These are phyloP conservation scores for Chamaenerion angustifolium DNA, from an alignment of 345 rosid species.

Conservation along the genomic window DNA sequence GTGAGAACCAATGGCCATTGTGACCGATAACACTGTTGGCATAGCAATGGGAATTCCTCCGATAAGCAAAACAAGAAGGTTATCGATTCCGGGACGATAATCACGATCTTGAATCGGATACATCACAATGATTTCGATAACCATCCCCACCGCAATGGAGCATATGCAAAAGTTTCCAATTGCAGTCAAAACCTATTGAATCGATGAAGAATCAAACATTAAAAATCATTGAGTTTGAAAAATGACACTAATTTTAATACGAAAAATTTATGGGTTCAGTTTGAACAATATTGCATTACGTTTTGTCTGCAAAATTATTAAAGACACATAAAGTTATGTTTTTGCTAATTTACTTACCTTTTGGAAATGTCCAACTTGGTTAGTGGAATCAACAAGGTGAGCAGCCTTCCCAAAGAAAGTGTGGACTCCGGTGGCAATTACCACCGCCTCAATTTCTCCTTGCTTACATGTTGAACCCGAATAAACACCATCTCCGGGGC, in stretches of 20 bases:
- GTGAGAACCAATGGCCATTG: constrained; percentile 98
- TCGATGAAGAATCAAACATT: background rate
- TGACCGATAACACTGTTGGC: constrained; percentile 97
- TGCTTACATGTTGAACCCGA: constrained; percentile 98
- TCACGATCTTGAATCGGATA: constrained; percentile 86
- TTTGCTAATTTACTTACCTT: constrained; percentile 23
- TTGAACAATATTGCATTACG: no score
- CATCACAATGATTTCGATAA: constrained; percentile 87
- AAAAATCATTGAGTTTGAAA: no score
- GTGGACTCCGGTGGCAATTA: constrained; percentile 94
- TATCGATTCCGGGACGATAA: constrained; percentile 96
- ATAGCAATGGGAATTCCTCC: constrained; percentile 99
- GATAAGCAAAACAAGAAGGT: constrained; percentile 93
- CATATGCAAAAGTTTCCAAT: constrained; percentile 98
- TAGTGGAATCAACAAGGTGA: constrained; percentile 93
- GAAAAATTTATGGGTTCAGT: no score
- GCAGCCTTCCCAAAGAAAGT: constrained; percentile 99
- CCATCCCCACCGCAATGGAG: constrained; percentile 89
- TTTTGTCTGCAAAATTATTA: no score
- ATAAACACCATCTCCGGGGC: constrained; percentile 93
- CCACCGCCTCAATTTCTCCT: constrained; percentile 94
- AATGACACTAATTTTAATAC: no score
- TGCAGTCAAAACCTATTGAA: constrained; percentile 79
- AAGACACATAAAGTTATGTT: no score
- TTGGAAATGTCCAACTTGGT: constrained; percentile 98